Conservation (phyloP, 768 basidiomycete species). For the Glaciozyma martinii region DNA sequence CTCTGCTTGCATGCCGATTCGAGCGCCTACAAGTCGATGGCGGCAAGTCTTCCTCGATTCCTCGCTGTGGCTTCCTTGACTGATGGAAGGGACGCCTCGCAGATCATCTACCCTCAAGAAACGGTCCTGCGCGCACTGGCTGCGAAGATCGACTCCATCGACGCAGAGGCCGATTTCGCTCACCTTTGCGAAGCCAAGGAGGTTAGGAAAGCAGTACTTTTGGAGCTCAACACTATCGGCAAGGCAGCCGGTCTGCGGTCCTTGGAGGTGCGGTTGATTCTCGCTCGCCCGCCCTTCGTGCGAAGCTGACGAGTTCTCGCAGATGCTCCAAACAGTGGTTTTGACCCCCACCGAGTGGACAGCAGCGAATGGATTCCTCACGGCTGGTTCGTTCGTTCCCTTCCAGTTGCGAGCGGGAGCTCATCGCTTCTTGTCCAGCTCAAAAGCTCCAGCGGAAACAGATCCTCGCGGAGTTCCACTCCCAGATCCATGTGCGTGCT, state of each 20-base stretch:
- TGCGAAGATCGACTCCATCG: conserved; percentile 1
- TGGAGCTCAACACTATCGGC: conserved; percentile 65
- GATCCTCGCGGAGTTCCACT: conserved; percentile 40
- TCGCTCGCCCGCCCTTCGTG: conserved; percentile 67
- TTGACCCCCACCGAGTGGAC: conserved; percentile 30
- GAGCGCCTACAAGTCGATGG: conserved; percentile 74
- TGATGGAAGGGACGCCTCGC: background rate
- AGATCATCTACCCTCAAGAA: conserved; percentile 70
- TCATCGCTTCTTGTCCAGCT: conserved; percentile 43
- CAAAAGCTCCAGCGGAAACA: conserved; percentile 76
- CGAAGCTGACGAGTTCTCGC: conserved; percentile 43
- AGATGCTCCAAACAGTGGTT: conserved; percentile 2
- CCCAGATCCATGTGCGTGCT: conserved; percentile 17
- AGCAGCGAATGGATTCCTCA: conserved; percentile 65
- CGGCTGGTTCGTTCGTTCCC: conserved; percentile 69
- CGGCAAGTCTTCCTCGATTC: conserved; percentile 35
- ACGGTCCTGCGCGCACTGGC: conserved; percentile 37
- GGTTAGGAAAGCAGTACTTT: conserved; percentile 57
- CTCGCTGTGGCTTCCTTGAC: background rate
- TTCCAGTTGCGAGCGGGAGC: background rate
- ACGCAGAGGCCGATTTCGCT: conserved; percentile 40
- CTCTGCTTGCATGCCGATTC: conserved; percentile 71
- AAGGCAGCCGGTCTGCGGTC: conserved; percentile 78
- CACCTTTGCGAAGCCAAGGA: conserved; percentile 52
- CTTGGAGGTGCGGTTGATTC: conserved; percentile 43